Percentiles rank a stretch among this genome's conserved stretches.
phyloP scores from a whole-genome alignment of 345 rosid genomes.

The Corymbia maculata region DNA sequence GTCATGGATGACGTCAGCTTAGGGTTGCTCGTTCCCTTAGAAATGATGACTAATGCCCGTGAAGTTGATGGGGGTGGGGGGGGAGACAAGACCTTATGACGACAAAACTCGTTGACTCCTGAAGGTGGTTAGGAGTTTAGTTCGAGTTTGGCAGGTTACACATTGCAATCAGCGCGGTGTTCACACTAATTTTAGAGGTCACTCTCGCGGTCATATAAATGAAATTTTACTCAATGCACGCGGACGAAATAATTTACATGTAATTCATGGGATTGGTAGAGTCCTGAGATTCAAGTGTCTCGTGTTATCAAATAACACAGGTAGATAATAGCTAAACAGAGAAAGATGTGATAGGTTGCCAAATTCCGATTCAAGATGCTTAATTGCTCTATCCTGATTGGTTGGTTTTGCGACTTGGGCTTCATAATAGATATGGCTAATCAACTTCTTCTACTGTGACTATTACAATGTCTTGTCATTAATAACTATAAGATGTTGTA shows the following conservation, averaged over 20 bases:
- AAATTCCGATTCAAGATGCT: no score
- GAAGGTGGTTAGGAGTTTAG: neutral
- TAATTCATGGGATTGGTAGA: no score
- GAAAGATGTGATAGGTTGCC: no score
- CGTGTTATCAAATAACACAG: neutral
- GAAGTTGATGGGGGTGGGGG: neutral
- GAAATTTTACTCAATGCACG: neutral
- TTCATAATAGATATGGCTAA: neutral
- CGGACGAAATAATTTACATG: accelerated
- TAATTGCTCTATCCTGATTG: no score
- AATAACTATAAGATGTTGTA: neutral
- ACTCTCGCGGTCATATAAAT: neutral
- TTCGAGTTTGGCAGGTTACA: accelerated
- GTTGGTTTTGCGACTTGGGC: neutral
- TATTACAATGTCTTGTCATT: neutral
- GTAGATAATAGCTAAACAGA: no score
- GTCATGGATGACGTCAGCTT: neutral
- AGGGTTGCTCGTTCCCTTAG: neutral
- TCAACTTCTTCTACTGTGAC: neutral
- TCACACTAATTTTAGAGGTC: neutral
- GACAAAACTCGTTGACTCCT: neutral
- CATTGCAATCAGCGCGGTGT: neutral
- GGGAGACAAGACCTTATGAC: neutral
- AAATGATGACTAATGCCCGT: neutral
- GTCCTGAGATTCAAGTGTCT: no score